Percentiles rank a stretch among this genome's conserved stretches.
phyloP scores from a whole-genome alignment of 345 rosid genomes.

The Cardamine chenopodiifolia region DNA sequence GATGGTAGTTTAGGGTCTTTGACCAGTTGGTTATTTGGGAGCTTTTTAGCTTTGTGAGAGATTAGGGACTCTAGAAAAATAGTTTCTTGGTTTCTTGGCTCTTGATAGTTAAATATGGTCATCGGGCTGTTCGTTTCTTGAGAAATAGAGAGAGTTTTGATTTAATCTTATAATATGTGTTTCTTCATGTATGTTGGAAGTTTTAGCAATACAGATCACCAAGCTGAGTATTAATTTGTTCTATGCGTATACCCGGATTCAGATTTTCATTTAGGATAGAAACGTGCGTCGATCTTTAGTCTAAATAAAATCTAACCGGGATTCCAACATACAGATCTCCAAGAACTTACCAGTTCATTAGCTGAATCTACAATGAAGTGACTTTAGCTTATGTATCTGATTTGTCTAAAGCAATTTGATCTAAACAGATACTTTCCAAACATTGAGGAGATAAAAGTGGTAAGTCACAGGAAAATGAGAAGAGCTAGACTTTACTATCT shows the following conservation, averaged over 20 bases:
- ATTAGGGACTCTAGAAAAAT: neutral
- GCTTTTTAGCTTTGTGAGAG: neutral
- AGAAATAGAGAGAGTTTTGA: neutral
- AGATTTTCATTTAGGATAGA: neutral
- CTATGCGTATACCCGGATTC: neutral
- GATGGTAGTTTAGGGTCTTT: neutral
- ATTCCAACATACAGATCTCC: neutral
- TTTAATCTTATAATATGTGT: neutral
- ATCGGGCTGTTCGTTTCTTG: neutral
- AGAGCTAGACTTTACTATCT: constrained; percentile 86
- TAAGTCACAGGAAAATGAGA: constrained; percentile 73
- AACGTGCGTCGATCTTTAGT: neutral
- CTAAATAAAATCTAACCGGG: neutral
- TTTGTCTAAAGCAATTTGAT: neutral
- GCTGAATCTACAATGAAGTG: neutral
- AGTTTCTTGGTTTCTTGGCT: neutral
- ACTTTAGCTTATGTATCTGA: constrained; percentile 4
- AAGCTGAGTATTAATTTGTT: neutral
- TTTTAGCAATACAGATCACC: neutral
- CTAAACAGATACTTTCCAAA: constrained; percentile 70
- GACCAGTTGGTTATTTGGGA: neutral
- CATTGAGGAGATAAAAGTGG: constrained; percentile 72
- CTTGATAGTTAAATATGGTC: neutral
- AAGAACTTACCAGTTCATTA: neutral
- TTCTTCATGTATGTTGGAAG: neutral